Evolutionary conservation across 441 rosid species (phyloP), one percentile per base, ranked within the genome.

Genomic region (Raphanus hybrid): DNA sequence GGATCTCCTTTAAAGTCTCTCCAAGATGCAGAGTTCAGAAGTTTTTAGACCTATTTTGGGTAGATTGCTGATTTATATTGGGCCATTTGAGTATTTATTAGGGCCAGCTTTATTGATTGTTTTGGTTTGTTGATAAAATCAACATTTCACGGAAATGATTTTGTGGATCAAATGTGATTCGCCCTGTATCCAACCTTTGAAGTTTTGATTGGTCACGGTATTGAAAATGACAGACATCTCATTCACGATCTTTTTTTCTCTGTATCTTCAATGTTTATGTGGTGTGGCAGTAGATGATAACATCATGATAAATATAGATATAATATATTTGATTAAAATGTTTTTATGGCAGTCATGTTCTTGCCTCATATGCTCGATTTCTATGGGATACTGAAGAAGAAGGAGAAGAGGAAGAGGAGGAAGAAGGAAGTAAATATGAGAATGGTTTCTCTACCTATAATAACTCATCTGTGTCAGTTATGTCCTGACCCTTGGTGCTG

Each of bases 351-450:
- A 88, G 96, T 71, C 57, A 87, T 81, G 90, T 88, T 71, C 89
- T 85, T 68, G 96, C 92, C 7, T 87, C 91, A 2, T 88, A 88
- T 82, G 96, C 96, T 78, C 84, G 84, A 58, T 89, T 88, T 79
- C 84, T 89, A 4, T 89, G 94, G 97, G 89, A 86, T 72, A 74
- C 82, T 3, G 90, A 77, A 20, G 89, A 84, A 8, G 92, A 85
- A 41, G 88, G 79, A 1, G 75, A 64, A 0, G 82, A 26, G 0
- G 76, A 82, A 0, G 74, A 67, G 8, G 58, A 6, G 1, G 78
- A 73, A 58, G 83, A 74, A 67, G 72, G 69, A 45, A 64, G 10
- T 1, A 81, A 70, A 60, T 39, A 60, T 61, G 75, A 77, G 55
- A 41, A 43, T 64, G 75, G 55, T 63, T 63, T 74, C 67, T 63